Percentiles rank a stretch among this genome's conserved stretches.
phyloP scores from a whole-genome alignment of 495 filamentous ascomycete species.

The Podospora didyma region DNA sequence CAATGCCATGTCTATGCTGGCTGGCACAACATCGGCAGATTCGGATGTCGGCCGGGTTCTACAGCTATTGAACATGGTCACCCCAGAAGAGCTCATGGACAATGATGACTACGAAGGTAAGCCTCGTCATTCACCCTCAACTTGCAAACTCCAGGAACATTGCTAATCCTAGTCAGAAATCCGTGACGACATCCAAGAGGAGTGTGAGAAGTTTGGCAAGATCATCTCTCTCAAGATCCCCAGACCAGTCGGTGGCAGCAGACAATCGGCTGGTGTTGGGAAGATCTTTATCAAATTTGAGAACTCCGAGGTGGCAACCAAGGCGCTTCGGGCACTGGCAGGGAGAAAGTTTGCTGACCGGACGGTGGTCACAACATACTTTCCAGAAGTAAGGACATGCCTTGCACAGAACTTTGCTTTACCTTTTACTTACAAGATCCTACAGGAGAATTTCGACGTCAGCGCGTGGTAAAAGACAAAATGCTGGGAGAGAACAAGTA shows the following conservation, averaged over 20 bases:
- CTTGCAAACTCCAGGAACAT: neutral
- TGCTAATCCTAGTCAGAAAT: slow-evolving; percentile 63
- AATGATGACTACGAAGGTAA: slow-evolving; percentile 89
- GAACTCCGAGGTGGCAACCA: slow-evolving; percentile 68
- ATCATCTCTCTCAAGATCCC: slow-evolving; percentile 87
- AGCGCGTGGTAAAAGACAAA: slow-evolving; percentile 58
- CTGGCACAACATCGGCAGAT: slow-evolving; percentile 79
- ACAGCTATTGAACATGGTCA: slow-evolving; percentile 97
- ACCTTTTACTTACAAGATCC: slow-evolving; percentile 18
- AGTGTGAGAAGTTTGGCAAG: slow-evolving; percentile 85
- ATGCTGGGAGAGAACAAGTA: neutral
- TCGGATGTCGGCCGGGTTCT: slow-evolving; percentile 75
- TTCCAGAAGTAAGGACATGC: slow-evolving; percentile 67
- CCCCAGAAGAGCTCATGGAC: slow-evolving; percentile 89
- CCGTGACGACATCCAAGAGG: slow-evolving; percentile 82
- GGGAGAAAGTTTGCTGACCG: slow-evolving; percentile 93
- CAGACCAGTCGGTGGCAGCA: slow-evolving; percentile 73
- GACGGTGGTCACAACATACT: slow-evolving; percentile 94
- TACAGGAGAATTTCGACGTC: slow-evolving; percentile 75
- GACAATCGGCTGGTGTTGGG: slow-evolving; percentile 82
- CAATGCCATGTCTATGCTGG: slow-evolving; percentile 98
- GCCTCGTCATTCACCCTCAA: neutral
- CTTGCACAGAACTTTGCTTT: neutral
- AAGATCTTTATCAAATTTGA: slow-evolving; percentile 98
- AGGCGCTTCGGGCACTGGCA: slow-evolving; percentile 79